Base-by-base conservation (phyloP, 108 stramenopile genomes). In the Bacterosira constricta region DNA sequence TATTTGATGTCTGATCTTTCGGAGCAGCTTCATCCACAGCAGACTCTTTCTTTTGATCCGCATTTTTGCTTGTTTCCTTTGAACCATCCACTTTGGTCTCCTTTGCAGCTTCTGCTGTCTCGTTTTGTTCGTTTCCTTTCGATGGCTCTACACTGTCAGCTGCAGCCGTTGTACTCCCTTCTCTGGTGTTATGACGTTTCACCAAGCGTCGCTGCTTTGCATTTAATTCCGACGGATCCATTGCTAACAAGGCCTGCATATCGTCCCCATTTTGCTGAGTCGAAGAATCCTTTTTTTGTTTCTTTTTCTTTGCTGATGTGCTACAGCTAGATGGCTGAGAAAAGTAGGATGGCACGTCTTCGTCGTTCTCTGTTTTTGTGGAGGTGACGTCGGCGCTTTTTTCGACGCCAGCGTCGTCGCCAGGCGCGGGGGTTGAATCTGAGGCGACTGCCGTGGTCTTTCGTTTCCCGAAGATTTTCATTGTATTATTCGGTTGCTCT, bases 171-270 rank as follows among this genome's bases (percentile, higher is more conserved):
- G 25, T 25, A 3, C 7, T 36, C 15, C 34, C 68, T 17, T 63
- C 50, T 26, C 89, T 37, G 35, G 85, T 73, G 44, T 78, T 79
- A 65, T 92, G 85, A 13, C 94, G 85, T 63, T 82, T 85, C 10
- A 95, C 69, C 76, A 92, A 77, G 15, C 94, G 79, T 31, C 87
- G 76, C 65, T 92, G 81, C 61, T 95, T 95, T 32, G 91, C 78
- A 68, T 92, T 95, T 75, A 91, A 83, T 31, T 83, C 71, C 8
- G 52, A 64, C 0, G 85, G 77, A 49, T 94, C 86, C 72, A 83
- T 86, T 38, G 72, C 71, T 23, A 88, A 39, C 44, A 91, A 69
- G 7, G 63, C 42, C 52, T 86, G 80, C 45, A 87, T 85, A 21
- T 90, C 85, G 15, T 84, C 74, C 21, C 83, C 81, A 60, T 90